Evolutionary conservation across 441 rosid genomes (phyloP), one percentile per base, ranked within the genome.

Genomic region (Breynia disticha): DNA sequence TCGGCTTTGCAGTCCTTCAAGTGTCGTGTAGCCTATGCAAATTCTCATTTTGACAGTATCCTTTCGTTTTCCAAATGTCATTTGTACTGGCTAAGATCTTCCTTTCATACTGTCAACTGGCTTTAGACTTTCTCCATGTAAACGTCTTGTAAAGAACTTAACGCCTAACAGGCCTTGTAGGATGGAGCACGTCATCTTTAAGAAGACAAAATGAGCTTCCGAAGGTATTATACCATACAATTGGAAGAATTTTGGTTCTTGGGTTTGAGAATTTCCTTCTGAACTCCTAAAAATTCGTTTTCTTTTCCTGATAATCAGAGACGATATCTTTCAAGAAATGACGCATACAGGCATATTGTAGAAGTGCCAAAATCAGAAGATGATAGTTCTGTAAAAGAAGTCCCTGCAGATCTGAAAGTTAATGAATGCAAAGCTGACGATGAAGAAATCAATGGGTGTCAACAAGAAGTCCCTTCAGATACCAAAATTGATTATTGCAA

Each of bases 101-200:
- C 35, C 35, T 46, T 56, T 41, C 7, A 44, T 41, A 15, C 43
- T 45, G 43, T 15, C 35, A 24, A 53, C 14, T 60, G 35, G 35
- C 35, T 28, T 28, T 28, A 28, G 8, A 28, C 35, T 28, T 28
- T 28, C 8, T 28, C 35, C 35, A 4, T 28, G 35, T 28, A 9
- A 28, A 28, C 35, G 5, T 28, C 7, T 28, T 28, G 3, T 28
- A 59, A 50, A 55, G 54, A 63, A 74, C 90, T 83, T 75, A 60
- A 78, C 64, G 53, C 65, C 12, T 24, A 60, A 57, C 61, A 90
- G 96, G 74, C 59, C 67, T 90, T 49, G 98, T 87, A 5, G 98
- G 98, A 43, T 87, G 98, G 98, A 78, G 98, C 60, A 85, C 98
- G 61, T 80, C 96, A 17, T 90, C 96, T 44, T 65, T 90, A 15